These are phyloP conservation scores for Kwoniella botswanensis DNA, from an alignment of 768 basidiomycete species.

Conservation along the genomic window DNA sequence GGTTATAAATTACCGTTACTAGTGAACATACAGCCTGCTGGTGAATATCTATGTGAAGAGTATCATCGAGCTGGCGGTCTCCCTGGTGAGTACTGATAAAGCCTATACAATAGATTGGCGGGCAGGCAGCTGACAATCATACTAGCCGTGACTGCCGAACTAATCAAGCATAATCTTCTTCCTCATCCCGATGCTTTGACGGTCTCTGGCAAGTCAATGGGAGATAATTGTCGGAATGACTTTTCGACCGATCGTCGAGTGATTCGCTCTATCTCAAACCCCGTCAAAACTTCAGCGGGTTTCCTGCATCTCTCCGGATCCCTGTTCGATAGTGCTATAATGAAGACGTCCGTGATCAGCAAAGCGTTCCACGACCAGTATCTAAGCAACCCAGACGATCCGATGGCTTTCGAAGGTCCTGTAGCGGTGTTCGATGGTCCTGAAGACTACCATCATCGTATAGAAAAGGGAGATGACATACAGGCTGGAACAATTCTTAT, in stretches of 20 bases:
- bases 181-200: constrained; percentile 50
- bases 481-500: constrained; percentile 52
- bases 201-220: constrained; percentile 49
- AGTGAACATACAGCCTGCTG: constrained; percentile 50
- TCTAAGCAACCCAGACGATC: constrained; percentile 52
- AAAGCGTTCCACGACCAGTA: constrained; percentile 52
- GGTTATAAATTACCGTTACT: constrained; percentile 50
- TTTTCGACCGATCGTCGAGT: constrained; percentile 49
- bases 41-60: constrained; percentile 52
- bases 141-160: constrained; percentile 49
- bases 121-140: too few relatives aligned
- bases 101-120: too few relatives aligned
- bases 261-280: constrained; percentile 48
- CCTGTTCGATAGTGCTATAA: constrained; percentile 56
- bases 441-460: constrained; percentile 54
- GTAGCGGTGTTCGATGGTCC: constrained; percentile 57
- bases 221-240: constrained; percentile 51
- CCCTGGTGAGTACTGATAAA: constrained; percentile 35
- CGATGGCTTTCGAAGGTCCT: constrained; percentile 57
- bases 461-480: constrained; percentile 41
- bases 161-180: constrained; percentile 37
- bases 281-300: constrained; percentile 49
- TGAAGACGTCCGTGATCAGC: constrained; percentile 57
- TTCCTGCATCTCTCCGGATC: constrained; percentile 54
- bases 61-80: constrained; percentile 54